Evolutionary conservation across 805 yeast genomes (phyloP).

Genomic region (Metschnikowia santaceciliae): DNA sequence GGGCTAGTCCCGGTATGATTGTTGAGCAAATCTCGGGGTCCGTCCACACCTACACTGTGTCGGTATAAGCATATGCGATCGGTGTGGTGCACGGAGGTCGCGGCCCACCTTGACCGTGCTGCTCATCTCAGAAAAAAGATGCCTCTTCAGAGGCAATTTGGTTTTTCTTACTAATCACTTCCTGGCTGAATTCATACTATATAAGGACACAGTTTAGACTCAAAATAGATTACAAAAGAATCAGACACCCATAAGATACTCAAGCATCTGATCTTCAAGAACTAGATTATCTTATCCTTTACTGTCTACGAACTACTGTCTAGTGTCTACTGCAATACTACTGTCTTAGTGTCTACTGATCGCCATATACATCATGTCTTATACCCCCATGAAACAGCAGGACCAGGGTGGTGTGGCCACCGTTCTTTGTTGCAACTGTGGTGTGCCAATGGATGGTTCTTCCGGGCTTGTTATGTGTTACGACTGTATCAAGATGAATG

Average conservation of each 20-base stretch:
- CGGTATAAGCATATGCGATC: background rate
- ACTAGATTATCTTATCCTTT: no score
- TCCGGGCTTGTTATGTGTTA: conserved; percentile 91
- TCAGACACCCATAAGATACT: background rate
- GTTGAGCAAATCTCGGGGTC: background rate
- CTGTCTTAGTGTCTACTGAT: no score
- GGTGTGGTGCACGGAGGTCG: background rate
- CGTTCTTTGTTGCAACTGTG: conserved; percentile 96
- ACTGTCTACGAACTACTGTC: no score
- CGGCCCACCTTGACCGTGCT: conserved; percentile 4
- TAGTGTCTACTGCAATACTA: no score
- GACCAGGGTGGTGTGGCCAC: conserved; percentile 54
- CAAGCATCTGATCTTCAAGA: background rate
- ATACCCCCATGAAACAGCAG: conserved; percentile 16
- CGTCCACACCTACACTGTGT: background rate
- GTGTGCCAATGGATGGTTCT: conserved; percentile 96
- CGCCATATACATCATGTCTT: conserved; percentile 13
- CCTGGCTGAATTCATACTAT: background rate
- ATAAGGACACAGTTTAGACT: background rate
- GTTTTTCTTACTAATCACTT: conserved; percentile 4
- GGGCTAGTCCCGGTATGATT: background rate
- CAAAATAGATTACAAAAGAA: background rate
- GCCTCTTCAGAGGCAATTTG: background rate
- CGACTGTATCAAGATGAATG: conserved; percentile 92
- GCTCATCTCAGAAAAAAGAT: conserved; percentile 8